Percentiles rank a stretch among this genome's conserved stretches.
Conservation (phyloP, 1,284 basidiomycete genomes). For the Sphaerobolus stellatus region DNA sequence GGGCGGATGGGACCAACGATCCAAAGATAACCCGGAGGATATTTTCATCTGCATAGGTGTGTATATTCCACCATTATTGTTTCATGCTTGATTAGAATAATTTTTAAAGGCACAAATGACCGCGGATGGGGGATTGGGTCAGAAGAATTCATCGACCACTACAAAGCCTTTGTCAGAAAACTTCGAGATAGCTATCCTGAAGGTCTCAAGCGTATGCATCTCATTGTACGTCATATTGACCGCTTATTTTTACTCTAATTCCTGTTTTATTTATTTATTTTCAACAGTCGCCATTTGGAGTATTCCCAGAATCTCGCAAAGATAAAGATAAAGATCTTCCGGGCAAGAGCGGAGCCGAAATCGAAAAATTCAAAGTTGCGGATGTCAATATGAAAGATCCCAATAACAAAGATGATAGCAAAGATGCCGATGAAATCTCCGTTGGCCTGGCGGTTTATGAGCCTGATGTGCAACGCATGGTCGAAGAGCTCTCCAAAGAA, state of each 20-base stretch:
- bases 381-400: too few species aligned
- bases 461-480: constrained; percentile 8
- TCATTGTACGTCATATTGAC: constrained; percentile 7
- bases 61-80: not conserved
- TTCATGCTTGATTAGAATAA: not conserved
- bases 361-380: too few species aligned
- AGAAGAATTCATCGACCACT: constrained; percentile 4
- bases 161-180: constrained; percentile 2
- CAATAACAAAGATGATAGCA: too few species aligned
- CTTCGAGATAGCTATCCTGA: constrained; percentile 7
- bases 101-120: constrained; percentile 7
- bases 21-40: constrained; percentile 9
- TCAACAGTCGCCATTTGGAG: constrained; percentile 9
- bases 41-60: constrained; percentile 12
- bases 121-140: constrained; percentile 4
- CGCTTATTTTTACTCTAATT: not conserved
- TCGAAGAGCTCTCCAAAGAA: constrained; percentile 3
- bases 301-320: too few species aligned
- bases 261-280: not conserved
- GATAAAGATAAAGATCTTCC: too few species aligned
- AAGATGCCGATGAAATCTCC: not conserved
- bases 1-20: constrained; percentile 11
- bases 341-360: too few species aligned
- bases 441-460: not conserved
- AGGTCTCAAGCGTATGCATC: constrained; percentile 4